phyloP scores from a whole-genome alignment of 805 yeast species.

The Yarrowia hollandica region DNA sequence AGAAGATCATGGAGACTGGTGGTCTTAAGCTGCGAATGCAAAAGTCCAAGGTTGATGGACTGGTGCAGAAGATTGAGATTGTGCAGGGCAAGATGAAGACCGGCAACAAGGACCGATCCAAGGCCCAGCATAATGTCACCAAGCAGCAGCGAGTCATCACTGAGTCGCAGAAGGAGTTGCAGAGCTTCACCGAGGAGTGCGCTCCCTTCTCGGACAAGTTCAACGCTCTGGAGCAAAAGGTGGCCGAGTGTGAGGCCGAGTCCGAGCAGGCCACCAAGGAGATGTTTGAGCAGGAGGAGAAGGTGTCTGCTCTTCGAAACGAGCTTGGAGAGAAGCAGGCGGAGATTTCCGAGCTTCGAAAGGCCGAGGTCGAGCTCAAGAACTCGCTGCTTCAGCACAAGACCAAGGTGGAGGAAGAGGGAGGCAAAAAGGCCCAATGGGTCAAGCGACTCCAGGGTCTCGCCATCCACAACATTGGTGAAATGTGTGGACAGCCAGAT shows the following conservation, averaged over 20 bases:
- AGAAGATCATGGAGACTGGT: constrained; percentile 83
- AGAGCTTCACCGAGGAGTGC: constrained; percentile 43
- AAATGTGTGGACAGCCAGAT: constrained; percentile 29
- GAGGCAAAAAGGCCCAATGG: constrained; percentile 32
- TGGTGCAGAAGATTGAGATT: constrained; percentile 64
- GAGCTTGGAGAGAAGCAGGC: constrained; percentile 45
- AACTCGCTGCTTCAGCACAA: constrained; percentile 62
- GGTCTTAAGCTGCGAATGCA: constrained; percentile 82
- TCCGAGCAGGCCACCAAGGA: constrained; percentile 32
- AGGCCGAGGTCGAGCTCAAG: constrained; percentile 65
- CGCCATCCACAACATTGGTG: constrained; percentile 19
- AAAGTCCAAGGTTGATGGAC: constrained; percentile 76
- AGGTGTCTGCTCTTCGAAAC: constrained; percentile 43
- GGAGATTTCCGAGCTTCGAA: constrained; percentile 56
- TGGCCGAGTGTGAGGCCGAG: constrained; percentile 31
- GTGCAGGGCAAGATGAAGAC: constrained; percentile 56
- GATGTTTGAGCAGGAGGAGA: constrained; percentile 38
- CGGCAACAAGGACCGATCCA: constrained; percentile 57
- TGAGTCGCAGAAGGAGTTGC: constrained; percentile 52
- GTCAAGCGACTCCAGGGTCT: constrained; percentile 28
- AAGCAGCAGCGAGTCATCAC: constrained; percentile 52
- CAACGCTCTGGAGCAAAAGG: constrained; percentile 33
- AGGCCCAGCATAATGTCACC: constrained; percentile 62
- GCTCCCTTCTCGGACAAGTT: constrained; percentile 44
- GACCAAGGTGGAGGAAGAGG: constrained; percentile 46